Base-by-base conservation (phyloP, 768 basidiomycete genomes). In the Boletus patriciae region DNA sequence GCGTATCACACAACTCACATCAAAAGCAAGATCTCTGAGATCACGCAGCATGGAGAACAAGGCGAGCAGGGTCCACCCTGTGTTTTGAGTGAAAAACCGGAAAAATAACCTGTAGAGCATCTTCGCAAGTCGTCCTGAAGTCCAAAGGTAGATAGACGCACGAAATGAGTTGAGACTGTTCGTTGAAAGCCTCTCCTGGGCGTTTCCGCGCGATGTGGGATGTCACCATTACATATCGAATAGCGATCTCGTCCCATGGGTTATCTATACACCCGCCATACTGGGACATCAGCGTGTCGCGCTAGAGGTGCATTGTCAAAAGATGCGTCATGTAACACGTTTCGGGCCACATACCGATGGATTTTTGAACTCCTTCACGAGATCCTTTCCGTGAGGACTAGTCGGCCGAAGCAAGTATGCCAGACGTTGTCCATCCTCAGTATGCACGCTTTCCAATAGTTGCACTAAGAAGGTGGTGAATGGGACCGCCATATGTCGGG, bases 201-300 rank as follows among this genome's bases (percentile, higher is more conserved):
- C 86, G 78, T 64, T 84, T 81, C 63, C 84, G 87, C 40, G 84
- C 85, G 38, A 86, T 80, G 70, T 89, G 82, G 31, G 82, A 80
- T 58, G 88, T 86, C 23, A 87, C 85, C 62, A 92, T 73, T 18
- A 92, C 84, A 69, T 93, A 93, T 67, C 90, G 86, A 47, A 92
- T 83, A 9, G 88, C 84, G 62, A 94, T 87, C 50, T 93, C 92
- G 59, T 92, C 90, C 90, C 92, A 94, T 7, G 92, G 92, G 46
- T 71, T 74, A 53, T 82, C 78, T 66, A 93, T 82, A 52, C 79
- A 80, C 11, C 84, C 87, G 63, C 85, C 79, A 64, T 87, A 73
- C 21, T 62, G 52, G 11, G 50, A 55, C 43, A 49, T 66, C 19
- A 66, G 48, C 34, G 47, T 12, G 40, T 66, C 66, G 21, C 63